Percentiles rank a stretch among this genome's conserved stretches.
These are phyloP conservation scores for Uromyces viciae-fabae DNA, from an alignment of 1,284 basidiomycete species.

Conservation along the genomic window DNA sequence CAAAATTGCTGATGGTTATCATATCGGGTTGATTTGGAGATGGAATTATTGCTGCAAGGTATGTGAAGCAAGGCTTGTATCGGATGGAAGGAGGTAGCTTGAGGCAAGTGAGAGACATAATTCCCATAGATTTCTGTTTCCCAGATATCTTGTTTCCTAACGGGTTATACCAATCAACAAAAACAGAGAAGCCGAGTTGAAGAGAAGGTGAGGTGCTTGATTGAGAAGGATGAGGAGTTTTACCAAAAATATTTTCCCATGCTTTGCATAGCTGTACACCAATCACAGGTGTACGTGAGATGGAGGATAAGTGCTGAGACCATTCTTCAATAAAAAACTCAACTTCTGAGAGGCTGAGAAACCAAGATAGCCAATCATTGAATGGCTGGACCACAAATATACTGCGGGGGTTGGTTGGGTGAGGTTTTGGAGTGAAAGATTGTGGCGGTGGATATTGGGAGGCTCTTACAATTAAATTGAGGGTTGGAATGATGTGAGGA, in stretches of 20 bases:
- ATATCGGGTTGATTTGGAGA: slow-evolving; percentile 17
- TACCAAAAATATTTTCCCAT: background rate
- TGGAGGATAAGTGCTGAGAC: background rate
- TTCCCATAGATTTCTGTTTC: background rate
- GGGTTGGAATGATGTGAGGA: background rate
- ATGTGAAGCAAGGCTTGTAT: slow-evolving; percentile 17
- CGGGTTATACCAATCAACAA: slow-evolving; percentile 10
- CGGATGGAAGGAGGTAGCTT: background rate
- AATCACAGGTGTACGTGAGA: background rate
- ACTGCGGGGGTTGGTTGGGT: slow-evolving; percentile 5
- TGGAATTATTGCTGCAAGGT: background rate
- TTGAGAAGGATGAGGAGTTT: background rate
- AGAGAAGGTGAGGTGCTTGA: background rate
- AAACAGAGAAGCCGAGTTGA: background rate
- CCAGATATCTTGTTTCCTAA: slow-evolving; percentile 2
- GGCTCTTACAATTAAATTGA: background rate
- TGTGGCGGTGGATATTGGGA: background rate
- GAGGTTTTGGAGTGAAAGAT: background rate
- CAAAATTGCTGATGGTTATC: background rate
- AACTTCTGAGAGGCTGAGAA: background rate
- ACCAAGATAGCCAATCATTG: slow-evolving; percentile 17
- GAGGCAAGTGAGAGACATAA: slow-evolving; percentile 1
- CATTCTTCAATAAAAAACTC: background rate
- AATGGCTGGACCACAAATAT: slow-evolving; percentile 10
- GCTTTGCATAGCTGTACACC: background rate